phyloP scores from a whole-genome alignment of 2,329 filamentous ascomycete species.

The Cercospora zeae-maydis region DNA sequence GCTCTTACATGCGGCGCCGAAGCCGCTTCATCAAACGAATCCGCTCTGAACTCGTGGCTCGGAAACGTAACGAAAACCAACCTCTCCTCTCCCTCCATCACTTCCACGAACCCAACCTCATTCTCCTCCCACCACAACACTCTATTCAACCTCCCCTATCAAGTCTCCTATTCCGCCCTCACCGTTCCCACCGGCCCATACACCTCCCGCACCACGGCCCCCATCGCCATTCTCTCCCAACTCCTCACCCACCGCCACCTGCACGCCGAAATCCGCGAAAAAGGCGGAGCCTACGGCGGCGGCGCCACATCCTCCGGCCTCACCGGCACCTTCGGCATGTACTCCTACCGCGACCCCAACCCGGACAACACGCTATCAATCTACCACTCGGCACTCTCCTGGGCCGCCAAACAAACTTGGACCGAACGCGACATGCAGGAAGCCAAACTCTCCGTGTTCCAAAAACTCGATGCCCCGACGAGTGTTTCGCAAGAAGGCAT shows the following conservation, averaged over 20 bases:
- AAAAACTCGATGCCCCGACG: slow-evolving; percentile 81
- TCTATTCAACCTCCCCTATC: slow-evolving; percentile 92
- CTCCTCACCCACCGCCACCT: slow-evolving; percentile 94
- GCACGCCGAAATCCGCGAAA: slow-evolving; percentile 96
- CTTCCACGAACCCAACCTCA: slow-evolving; percentile 30
- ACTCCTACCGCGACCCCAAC: slow-evolving; percentile 95
- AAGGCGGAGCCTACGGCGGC: slow-evolving; percentile 92
- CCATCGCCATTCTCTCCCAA: slow-evolving; percentile 83
- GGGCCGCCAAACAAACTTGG: slow-evolving; percentile 80
- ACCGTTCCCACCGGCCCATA: slow-evolving; percentile 83
- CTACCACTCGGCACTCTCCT: slow-evolving; percentile 76
- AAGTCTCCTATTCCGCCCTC: slow-evolving; percentile 90
- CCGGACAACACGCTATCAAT: slow-evolving; percentile 82
- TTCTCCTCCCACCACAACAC: slow-evolving; percentile 53
- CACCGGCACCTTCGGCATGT: slow-evolving; percentile 87
- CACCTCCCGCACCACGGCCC: slow-evolving; percentile 67
- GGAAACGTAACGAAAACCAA: slow-evolving; percentile 28
- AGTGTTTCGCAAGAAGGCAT: slow-evolving; percentile 86
- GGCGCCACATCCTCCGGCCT: slow-evolving; percentile 78
- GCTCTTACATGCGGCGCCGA: slow-evolving; percentile 83
- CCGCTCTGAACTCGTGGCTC: slow-evolving; percentile 69
- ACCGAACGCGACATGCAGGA: slow-evolving; percentile 84
- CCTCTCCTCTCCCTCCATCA: not conserved
- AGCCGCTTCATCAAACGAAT: slow-evolving; percentile 66
- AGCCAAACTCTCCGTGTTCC: slow-evolving; percentile 92